Base-by-base conservation (phyloP, 148 eudicot species). In the Rhododendron ovatum region DNA sequence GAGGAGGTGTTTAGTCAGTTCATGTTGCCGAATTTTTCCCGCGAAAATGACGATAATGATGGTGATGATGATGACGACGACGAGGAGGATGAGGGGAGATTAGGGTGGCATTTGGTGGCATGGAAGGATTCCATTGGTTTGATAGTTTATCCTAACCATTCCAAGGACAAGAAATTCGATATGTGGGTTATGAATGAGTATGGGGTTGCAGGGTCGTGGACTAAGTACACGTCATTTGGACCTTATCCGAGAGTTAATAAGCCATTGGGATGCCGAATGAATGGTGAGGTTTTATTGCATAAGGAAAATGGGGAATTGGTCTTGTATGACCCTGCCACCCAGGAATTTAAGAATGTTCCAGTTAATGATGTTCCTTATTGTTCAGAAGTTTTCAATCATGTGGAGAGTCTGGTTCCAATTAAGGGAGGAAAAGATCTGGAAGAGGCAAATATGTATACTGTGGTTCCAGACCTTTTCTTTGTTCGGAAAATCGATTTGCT, bases 121-220 rank as follows among this genome's bases (percentile, higher is more conserved):
- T 45, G 86, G 53, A 81, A 84, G 51, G 90, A 69, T 3, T 61
- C 57, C 4, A 85, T 87, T 30, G 87, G 65, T 51, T 80, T 83
- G 81, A 80, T 86, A 20, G 88, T 69, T 65, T 79, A 61, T 48
- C 35, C 79, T 3, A 59, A 80, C 15, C 39, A 55, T 83, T 20
- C 74, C 18, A 63, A 43, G 12, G 35, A 53, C 26, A 84, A 61
- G 20, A 82, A 15, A 17, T 84, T 86, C 35, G 84, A 83, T 33
- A 78, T 88, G 24, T 88, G 90, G 90, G 76, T 63, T 33, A 83
- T 86, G 86, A 83, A 82, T 55, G 87, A 88, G 69, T 55, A 57
- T 69, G 48, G 80, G 33, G 84, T 55, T 15, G 51, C 10, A 11
- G 61, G 37, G 51, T 65, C 83, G 6, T 88, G 90, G 90, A 65